Base-by-base conservation (phyloP, 2,329 filamentous ascomycete genomes). In the Colletotrichum higginsianum region DNA sequence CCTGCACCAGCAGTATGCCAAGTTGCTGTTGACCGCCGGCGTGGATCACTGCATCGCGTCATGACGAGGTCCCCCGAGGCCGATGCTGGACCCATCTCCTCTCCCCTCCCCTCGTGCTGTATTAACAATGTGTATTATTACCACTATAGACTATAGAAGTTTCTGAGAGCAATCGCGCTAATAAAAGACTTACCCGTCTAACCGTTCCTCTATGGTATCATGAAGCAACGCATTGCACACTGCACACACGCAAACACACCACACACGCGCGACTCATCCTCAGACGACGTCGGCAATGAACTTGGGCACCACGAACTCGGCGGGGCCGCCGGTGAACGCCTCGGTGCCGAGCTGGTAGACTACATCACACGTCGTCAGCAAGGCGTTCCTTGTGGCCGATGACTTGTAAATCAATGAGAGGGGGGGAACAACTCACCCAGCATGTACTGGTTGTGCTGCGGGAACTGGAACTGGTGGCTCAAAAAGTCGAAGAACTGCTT, bases 401-500 rank as follows among this genome's bases (percentile, higher is more conserved):
- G 30, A 30, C 5, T 4, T 30, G 30, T 30, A 2, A 8, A 30
- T 30, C 6, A 8, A 8, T 30, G 1, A 7, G 5, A 4, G 30
- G 30, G 7, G 5, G 18, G 26, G n/a, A 0, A 0, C 3, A 42
- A 67, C 75, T 66, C 62, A 77, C 76, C 76, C 4, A 77, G 74
- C 74, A 77, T 74, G 68, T 77, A 74, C 52, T 77, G 76, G 21
- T 62, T 72, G 46, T 67, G 63, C 3, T 68, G 78, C 1, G 84
- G 78, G 64, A 86, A 82, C 0, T 82, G 81, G 72, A 88, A 79
- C 68, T 80, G 82, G 18, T 75, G 71, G 6, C 80, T 80, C 35
- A 91, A 77, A 75, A 89, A 90, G 13, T 81, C 82, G 72, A 89
- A 82, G 79, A 91, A 91, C 1, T 83, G 79, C 75, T 83, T 83